These are phyloP conservation scores for Talaromyces ruber DNA, from an alignment of 495 filamentous ascomycete genomes.

Conservation along the genomic window DNA sequence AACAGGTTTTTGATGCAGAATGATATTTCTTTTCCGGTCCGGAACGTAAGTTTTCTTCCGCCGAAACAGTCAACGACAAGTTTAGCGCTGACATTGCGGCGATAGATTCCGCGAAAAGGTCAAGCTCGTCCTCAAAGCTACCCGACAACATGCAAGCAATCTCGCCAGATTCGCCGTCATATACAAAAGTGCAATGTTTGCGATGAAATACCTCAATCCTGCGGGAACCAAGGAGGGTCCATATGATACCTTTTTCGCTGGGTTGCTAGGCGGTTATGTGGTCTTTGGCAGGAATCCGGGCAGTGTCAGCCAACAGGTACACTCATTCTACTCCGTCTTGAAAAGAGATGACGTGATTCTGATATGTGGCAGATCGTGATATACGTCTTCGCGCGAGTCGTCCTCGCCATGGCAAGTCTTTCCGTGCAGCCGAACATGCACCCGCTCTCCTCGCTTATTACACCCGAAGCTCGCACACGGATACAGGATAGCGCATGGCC, in stretches of 20 bases:
- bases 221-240: constrained; percentile 54
- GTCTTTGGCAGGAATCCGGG: constrained; percentile 83
- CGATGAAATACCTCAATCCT: constrained; percentile 55
- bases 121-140: constrained; percentile 71
- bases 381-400: constrained; percentile 91
- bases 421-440: constrained; percentile 56
- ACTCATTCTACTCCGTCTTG: background rate
- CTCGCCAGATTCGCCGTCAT: constrained; percentile 81
- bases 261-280: constrained; percentile 80
- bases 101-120: constrained; percentile 67
- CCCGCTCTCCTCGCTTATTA: constrained; percentile 33
- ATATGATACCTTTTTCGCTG: constrained; percentile 83
- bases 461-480: constrained; percentile 31
- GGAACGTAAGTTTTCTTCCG: constrained; percentile 54
- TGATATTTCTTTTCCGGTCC: constrained; percentile 90
- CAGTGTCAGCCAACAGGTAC: constrained; percentile 79
- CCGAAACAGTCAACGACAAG: background rate
- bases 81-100: constrained; percentile 3
- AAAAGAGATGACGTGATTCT: background rate
- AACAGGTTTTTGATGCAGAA: constrained; percentile 36
- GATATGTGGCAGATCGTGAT: constrained; percentile 62
- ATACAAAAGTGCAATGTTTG: constrained; percentile 74
- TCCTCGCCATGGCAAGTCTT: constrained; percentile 74
- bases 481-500: constrained; percentile 75
- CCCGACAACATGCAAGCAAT: constrained; percentile 83